Conservation (phyloP, 2,329 filamentous ascomycete genomes). For the Berkeleyomyces rouxiae region DNA sequence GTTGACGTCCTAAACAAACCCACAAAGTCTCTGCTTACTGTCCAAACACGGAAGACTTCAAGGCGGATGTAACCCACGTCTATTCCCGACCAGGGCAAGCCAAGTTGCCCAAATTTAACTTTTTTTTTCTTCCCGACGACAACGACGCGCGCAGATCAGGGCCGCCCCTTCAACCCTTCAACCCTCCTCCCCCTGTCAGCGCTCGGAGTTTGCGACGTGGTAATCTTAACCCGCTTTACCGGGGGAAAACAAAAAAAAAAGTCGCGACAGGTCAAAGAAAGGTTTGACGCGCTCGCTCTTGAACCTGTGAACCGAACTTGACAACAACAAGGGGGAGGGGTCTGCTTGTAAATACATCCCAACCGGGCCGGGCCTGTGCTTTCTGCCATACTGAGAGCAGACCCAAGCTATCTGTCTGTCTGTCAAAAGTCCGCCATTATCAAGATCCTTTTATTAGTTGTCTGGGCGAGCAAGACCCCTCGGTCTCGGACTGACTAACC, state of each 20-base stretch:
- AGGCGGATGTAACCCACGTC: no score
- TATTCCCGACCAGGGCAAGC: no score
- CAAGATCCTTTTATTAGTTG: neutral
- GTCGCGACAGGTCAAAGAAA: neutral
- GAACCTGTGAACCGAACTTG: neutral
- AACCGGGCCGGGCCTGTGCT: neutral
- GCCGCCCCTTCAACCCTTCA: no score
- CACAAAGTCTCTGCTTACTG: no score
- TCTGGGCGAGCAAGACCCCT: neutral
- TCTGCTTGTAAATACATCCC: neutral
- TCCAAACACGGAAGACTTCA: no score
- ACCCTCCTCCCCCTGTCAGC: no score
- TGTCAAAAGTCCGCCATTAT: neutral
- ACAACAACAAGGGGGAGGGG: neutral
- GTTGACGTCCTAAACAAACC: no score
- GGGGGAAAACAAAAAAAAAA: neutral
- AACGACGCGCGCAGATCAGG: no score
- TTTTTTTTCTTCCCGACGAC: neutral
- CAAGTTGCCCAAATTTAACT: no score
- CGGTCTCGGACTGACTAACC: no score
- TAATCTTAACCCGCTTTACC: neutral
- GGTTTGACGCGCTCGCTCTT: neutral
- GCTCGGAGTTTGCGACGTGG: neutral
- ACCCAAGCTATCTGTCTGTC: neutral
- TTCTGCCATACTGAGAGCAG: neutral